Percentiles rank a stretch among this genome's conserved stretches.
phyloP scores from a whole-genome alignment of 305 asterid species.

The Striga hermonthica region DNA sequence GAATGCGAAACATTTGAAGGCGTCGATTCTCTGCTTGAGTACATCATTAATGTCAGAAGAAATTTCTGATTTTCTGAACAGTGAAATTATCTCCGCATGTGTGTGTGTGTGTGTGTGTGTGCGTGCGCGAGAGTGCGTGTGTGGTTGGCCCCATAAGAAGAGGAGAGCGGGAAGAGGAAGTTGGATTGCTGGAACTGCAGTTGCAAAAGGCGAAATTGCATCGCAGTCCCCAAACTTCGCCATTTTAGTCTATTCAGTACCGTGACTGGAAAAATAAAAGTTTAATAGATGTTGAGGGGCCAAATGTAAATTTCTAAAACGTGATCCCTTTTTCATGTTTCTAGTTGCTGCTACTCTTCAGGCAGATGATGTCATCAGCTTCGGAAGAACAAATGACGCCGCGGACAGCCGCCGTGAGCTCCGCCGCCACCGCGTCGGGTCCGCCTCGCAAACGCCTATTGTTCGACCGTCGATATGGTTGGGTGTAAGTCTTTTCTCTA shows the following conservation, averaged over 20 bases:
- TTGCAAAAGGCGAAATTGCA: background rate
- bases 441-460: constrained; percentile 47
- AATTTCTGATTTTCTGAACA: constrained; percentile 17
- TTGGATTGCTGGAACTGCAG: background rate
- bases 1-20: constrained; percentile 39
- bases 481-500: constrained; percentile 44
- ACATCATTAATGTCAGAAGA: constrained; percentile 35
- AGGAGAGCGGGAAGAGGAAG: background rate
- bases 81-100: background rate
- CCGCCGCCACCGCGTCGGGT: constrained; percentile 25
- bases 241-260: too few species aligned
- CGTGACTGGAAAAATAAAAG: too few species aligned
- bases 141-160: background rate
- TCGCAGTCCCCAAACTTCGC: background rate
- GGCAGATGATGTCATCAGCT: constrained; percentile 12
- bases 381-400: constrained; percentile 24
- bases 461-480: constrained; percentile 70
- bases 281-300: too few species aligned
- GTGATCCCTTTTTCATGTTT: too few species aligned
- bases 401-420: constrained; percentile 31
- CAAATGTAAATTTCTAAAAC: too few species aligned
- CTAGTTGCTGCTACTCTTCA: too few species aligned
- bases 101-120: too few species aligned
- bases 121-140: too few species aligned
- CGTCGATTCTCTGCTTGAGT: constrained; percentile 39